Conservation (phyloP, 768 basidiomycete genomes). For the Aureoboletus auriporus region DNA sequence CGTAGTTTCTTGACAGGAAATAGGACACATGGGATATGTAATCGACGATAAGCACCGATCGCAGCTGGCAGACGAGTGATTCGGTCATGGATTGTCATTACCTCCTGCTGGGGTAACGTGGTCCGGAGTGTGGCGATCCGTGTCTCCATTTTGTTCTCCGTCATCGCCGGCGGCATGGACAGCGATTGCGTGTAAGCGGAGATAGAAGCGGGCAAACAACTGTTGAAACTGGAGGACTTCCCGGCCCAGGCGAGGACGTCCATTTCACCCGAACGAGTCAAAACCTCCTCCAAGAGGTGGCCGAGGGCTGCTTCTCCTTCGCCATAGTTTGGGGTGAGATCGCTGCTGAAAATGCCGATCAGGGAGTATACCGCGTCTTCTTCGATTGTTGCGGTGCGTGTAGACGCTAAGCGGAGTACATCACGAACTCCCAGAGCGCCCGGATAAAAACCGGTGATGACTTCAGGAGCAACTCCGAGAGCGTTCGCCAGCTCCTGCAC, state of each 20-base stretch:
- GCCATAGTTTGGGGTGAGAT: constrained; percentile 6
- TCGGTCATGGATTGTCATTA: constrained; percentile 1
- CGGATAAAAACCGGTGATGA: constrained; percentile 4
- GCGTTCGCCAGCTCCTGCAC: constrained; percentile 5
- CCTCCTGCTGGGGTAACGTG: neutral
- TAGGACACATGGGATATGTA: constrained; percentile 8
- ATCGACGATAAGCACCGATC: constrained; percentile 6
- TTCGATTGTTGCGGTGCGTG: constrained; percentile 4
- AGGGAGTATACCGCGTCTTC: constrained; percentile 8
- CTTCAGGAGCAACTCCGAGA: constrained; percentile 5
- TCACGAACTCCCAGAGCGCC: constrained; percentile 1
- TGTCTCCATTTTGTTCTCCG: neutral
- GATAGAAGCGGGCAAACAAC: constrained; percentile 3
- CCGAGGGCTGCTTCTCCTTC: constrained; percentile 9
- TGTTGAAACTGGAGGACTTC: constrained; percentile 5
- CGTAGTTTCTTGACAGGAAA: constrained; percentile 8
- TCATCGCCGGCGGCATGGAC: neutral
- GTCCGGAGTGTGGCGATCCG: neutral
- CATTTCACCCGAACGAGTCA: constrained; percentile 5
- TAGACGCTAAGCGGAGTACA: constrained; percentile 7
- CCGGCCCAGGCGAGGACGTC: constrained; percentile 5
- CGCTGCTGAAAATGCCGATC: constrained; percentile 5
- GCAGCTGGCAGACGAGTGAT: constrained; percentile 4
- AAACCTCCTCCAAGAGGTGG: constrained; percentile 5
- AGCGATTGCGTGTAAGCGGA: constrained; percentile 1